Evolutionary conservation across 2,329 filamentous ascomycete genomes (phyloP), one percentile per base, ranked within the genome.

Genomic region (Talaromyces funiculosus): DNA sequence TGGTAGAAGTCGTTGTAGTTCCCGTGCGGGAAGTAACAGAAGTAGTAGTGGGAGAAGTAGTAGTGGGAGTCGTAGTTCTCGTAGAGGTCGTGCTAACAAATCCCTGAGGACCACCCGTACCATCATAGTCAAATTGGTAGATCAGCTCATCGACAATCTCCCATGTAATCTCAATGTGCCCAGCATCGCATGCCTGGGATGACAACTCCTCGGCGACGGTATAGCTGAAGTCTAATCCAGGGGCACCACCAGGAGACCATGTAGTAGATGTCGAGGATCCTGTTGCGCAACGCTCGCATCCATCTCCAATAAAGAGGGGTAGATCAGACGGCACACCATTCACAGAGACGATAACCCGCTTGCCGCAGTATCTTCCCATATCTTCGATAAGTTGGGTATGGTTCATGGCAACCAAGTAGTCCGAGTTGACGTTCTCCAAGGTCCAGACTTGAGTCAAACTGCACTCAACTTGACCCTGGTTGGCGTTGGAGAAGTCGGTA

Each of bases 321-420:
- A 61, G 26, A 22, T 51, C 43, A 33, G 59, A 61, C 0, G 43
- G 26, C 10, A 61, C 59, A 12, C 59, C 59, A 12, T 61, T 61
- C 22, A 61, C 59, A 18, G 59, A 57, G 20, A 61, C 59, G 2
- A 57, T 51, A 5, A 61, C 59, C 31, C 40, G 35, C 29, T 61
- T 61, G 35, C 59, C 59, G 45, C 59, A 61, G 45, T 61, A 61
- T 43, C 24, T 42, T 10, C 53, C 43, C 59, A 61, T 43, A 20
- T 57, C 59, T 29, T 22, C 37, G 35, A 61, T 8, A 9, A 61
- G 59, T 24, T 57, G 35, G 4, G 53, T 37, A 20, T 61, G 59
- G 53, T 61, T 61, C 59, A 61, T 61, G 53, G 59, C 59, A 3
- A 61, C 59, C 18, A 61, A 35, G 54, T 61, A 61, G 22, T 61